Conservation (phyloP, 805 yeast genomes). For the Metschnikowia lunata region DNA sequence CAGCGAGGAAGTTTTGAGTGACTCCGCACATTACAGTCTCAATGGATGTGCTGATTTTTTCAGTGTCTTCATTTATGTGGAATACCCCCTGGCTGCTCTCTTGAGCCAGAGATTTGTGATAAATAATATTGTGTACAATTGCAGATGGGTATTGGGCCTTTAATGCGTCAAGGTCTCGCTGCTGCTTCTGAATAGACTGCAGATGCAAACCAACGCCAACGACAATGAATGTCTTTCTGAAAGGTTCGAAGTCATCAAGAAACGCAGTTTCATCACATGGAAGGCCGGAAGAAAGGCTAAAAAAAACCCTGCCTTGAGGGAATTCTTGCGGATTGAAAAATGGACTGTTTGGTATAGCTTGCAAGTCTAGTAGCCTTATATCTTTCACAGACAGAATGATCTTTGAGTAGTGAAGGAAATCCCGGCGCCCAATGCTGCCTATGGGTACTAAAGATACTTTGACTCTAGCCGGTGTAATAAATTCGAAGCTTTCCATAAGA, state of each 20-base stretch:
- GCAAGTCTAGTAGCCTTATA: conserved; percentile 69
- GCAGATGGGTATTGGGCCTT: conserved; percentile 46
- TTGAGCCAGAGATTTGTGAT: conserved; percentile 46
- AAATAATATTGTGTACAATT: conserved; percentile 49
- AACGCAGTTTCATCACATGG: conserved; percentile 58
- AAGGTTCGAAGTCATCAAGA: conserved; percentile 87
- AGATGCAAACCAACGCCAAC: conserved; percentile 39
- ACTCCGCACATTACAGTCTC: conserved; percentile 75
- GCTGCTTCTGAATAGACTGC: conserved; percentile 2
- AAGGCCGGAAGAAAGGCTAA: conserved; percentile 45
- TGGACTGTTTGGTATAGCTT: conserved; percentile 47
- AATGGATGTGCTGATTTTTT: conserved; percentile 23
- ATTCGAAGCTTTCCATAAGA: conserved; percentile 33
- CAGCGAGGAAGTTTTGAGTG: conserved; percentile 56
- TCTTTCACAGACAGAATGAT: conserved; percentile 50
- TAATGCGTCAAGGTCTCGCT: conserved; percentile 23
- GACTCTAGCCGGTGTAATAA: conserved; percentile 62
- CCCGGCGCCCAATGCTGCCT: conserved; percentile 41
- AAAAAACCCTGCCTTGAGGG: conserved; percentile 72
- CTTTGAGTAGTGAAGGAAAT: conserved; percentile 41
- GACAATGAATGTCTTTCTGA: conserved; percentile 67
- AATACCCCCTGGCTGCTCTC: conserved; percentile 11
- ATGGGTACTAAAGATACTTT: conserved; percentile 66
- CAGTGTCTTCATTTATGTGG: conserved; percentile 26
- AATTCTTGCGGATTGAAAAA: conserved; percentile 80